phyloP scores from a whole-genome alignment of 176 grass and related monocot genomes.

The Thinopyrum elongatum region DNA sequence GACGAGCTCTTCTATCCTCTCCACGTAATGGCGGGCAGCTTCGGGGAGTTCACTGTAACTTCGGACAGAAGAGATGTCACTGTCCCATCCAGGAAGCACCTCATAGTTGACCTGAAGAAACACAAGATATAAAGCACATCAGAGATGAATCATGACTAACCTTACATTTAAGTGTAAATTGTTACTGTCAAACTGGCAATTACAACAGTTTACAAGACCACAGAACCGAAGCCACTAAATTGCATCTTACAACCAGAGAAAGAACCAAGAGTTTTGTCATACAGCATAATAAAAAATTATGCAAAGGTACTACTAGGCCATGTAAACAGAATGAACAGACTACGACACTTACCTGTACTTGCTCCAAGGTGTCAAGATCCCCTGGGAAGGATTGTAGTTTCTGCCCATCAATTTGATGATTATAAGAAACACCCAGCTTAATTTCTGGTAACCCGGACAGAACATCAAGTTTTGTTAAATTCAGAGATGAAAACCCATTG shows the following conservation, averaged over 20 bases:
- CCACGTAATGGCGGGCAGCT: conserved; percentile 56
- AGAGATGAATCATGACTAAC: neutral
- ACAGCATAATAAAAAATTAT: neutral
- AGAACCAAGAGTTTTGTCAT: neutral
- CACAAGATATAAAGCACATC: conserved; percentile 8
- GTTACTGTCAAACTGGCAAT: neutral
- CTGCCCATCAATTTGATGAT: conserved; percentile 42
- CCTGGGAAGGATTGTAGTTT: conserved; percentile 61
- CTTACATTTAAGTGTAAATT: neutral
- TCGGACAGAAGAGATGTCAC: conserved; percentile 65
- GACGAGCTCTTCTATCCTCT: conserved; percentile 81
- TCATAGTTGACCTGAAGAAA: conserved; percentile 71
- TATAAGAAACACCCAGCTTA: conserved; percentile 67
- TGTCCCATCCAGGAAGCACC: conserved; percentile 70
- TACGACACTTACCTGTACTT: conserved; percentile 60
- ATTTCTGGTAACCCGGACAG: conserved; percentile 63
- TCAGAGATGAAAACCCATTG: conserved; percentile 75
- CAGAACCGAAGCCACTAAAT: neutral
- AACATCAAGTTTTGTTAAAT: conserved; percentile 91
- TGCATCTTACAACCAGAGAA: neutral
- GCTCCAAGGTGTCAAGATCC: conserved; percentile 59
- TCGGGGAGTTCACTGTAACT: conserved; percentile 61
- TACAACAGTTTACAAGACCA: neutral
- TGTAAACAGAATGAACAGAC: neutral
- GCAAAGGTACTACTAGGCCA: neutral